Evolutionary conservation across 495 filamentous ascomycete species (phyloP), one percentile per base, ranked within the genome.

Genomic region (Tuber brumale): DNA sequence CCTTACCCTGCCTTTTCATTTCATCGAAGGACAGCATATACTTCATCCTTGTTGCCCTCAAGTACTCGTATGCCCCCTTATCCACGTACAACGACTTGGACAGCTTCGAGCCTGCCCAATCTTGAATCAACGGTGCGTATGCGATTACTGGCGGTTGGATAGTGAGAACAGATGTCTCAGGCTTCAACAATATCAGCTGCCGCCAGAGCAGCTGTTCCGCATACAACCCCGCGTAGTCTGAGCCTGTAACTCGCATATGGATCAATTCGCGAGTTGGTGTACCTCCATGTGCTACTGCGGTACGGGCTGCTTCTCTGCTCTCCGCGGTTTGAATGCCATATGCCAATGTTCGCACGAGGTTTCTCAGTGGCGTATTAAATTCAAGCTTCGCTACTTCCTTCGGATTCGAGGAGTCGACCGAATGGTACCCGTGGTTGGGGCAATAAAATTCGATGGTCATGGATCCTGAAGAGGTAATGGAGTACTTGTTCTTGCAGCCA

Each of bases 21-120:
- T 61, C 51, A 27, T 31, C n/a, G 51, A 61, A 61, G n/a, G 51
- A 61, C n/a, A 61, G 10, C 51, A 61, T 61, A 61, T 61, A 61
- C 51, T n/a, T n/a, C 51, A 61, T 61, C 2, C 51, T 31, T 16
- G 51, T 5, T 3, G 51, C 51, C 51, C 51, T 61, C 51, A 61
- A n/a, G 71, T 57, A 74, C 46, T 74, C 76, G 42, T 85, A 85
- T 66, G 70, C 82, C 42, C 74, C 79, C 66, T 82, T 69, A 5
- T 78, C 66, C 43, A 83, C 82, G 72, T 83, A 84, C 71, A 84
- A 51, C 66, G 61, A 77, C 76, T 84, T 84, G 35, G 82, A 84
- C 72, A 84, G 75, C 76, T 84, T 83, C 27, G 70, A 81, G 21
- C 79, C 83, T 48, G 81, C 80, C 82, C 83, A 84, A 77, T 84